phyloP scores from a whole-genome alignment of 2,329 filamentous ascomycete species.

The Fusarium oxysporum region DNA sequence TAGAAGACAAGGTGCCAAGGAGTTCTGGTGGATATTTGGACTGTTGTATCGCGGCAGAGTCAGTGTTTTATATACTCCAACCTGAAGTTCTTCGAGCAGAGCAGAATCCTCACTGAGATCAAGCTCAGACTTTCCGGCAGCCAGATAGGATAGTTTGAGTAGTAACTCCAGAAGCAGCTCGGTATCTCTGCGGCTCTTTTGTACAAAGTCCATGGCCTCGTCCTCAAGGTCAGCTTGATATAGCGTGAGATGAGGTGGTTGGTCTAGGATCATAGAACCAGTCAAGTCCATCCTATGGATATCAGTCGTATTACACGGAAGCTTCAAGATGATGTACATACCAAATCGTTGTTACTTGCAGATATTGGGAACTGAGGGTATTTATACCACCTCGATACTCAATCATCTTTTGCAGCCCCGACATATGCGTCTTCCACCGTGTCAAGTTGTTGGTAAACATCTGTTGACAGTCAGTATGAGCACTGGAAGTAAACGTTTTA shows the following conservation, averaged over 20 bases:
- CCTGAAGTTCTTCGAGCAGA: rapidly evolving
- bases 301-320: rapidly evolving
- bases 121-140: background rate
- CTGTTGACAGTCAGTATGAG: background rate
- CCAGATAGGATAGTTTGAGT: rapidly evolving
- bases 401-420: background rate
- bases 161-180: rapidly evolving
- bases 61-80: background rate
- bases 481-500: rapidly evolving
- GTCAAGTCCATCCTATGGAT: background rate
- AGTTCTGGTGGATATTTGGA: rapidly evolving
- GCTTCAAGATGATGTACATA: background rate
- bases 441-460: background rate
- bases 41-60: background rate
- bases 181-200: rapidly evolving
- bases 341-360: background rate
- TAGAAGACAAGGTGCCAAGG: rapidly evolving
- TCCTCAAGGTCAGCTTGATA: no score
- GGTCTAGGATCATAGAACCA: background rate
- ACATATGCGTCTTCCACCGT: background rate
- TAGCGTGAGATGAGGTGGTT: background rate
- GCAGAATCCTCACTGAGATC: background rate
- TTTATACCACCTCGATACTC: background rate
- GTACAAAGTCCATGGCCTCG: no score
- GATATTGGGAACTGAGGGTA: background rate